Evolutionary conservation across 2,329 filamentous ascomycete species (phyloP), one percentile per base, ranked within the genome.

Genomic region (Dothideomycetes sp.): DNA sequence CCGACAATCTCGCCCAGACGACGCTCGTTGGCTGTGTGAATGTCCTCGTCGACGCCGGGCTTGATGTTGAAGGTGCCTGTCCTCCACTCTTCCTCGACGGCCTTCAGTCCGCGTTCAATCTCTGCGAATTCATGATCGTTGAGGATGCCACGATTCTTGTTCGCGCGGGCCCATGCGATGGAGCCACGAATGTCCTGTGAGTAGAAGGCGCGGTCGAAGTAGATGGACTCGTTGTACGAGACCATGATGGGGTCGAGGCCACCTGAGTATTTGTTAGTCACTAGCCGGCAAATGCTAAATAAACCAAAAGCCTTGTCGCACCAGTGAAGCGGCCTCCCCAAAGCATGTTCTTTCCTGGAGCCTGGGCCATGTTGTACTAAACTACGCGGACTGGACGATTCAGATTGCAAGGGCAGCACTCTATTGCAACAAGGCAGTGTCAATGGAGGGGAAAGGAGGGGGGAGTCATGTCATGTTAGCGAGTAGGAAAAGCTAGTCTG

Each of bases 241-340:
- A 79, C 72, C 85, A 94, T 94, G 38, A 93, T 73, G 39, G 85
- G 84, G 63, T 93, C 84, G 49, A 89, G 76, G 51, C 75, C 81
- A 67, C 84, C 83, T 83, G 52, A 7, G 16, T 37, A 36, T 27
- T 32, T 17, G 19, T 37, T 14, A 40, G 19, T 27, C 18, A 24
- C 11, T 36, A 3, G 17, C 22, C 18, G 19, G 14, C n/a, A 15
- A 8, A 1, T 9, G 12, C 19, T 18, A 24, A 17, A 15, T 17
- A 18, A 27, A 24, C 12, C 27, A 34, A 43, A 22, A 11, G 39
- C n/a, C 22, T 7, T 27, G 7, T 27, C 40, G 39, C 51, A 72
- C 70, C 72, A 47, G 73, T 77, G 55, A 79, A 78, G 46, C 74
- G 66, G 49, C 73, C 73, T 49, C 73, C 73, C 73, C 73, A 77